phyloP scores from a whole-genome alignment of 306 rosid species.

The Aeschynomene evenia region DNA sequence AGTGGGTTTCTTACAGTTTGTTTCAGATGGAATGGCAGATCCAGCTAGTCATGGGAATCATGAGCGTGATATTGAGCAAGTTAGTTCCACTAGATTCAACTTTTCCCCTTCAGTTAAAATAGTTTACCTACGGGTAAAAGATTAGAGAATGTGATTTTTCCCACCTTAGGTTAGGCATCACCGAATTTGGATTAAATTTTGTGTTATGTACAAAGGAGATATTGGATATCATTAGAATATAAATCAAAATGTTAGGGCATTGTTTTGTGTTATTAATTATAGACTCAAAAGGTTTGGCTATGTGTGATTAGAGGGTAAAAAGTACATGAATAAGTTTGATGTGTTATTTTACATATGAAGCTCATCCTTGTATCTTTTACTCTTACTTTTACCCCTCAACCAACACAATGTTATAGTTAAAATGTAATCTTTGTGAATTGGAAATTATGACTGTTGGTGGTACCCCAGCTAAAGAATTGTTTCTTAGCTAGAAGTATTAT shows the following conservation, averaged over 20 bases:
- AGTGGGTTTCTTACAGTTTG: conserved; percentile 45
- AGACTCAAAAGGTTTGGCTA: too few species aligned
- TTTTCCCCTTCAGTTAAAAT: neutral
- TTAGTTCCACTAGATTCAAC: conserved; percentile 41
- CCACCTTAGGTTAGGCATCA: neutral
- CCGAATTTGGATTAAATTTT: neutral
- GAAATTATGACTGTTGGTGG: neutral
- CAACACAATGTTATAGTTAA: neutral
- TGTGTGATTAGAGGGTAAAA: too few species aligned
- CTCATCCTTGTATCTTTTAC: too few species aligned
- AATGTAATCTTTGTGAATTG: conserved; percentile 7
- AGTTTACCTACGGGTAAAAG: neutral
- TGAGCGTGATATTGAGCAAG: conserved; percentile 81
- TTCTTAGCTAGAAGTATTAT: neutral
- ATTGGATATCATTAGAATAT: neutral
- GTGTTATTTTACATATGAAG: too few species aligned
- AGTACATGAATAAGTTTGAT: too few species aligned
- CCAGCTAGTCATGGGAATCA: conserved; percentile 53
- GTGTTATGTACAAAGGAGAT: neutral
- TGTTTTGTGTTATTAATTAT: neutral
- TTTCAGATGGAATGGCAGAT: conserved; percentile 99
- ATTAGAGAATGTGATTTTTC: neutral
- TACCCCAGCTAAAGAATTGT: neutral
- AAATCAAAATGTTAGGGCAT: neutral
- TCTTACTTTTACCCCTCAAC: too few species aligned